Evolutionary conservation across 2,329 filamentous ascomycete species (phyloP).

Genomic region (Xylariaceae sp.): DNA sequence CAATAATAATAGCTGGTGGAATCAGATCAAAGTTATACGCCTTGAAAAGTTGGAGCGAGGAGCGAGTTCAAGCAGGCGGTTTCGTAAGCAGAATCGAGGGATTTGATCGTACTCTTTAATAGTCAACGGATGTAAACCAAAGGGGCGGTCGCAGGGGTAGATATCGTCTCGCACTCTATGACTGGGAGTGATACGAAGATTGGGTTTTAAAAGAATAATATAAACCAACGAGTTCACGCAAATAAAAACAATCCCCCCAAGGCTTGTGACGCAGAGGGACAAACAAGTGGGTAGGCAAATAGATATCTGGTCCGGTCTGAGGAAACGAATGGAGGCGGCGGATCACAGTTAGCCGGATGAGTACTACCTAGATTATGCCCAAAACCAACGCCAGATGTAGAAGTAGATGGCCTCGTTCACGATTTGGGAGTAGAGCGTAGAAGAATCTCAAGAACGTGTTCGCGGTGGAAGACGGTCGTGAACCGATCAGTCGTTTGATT

Average conservation of each 20-base stretch:
- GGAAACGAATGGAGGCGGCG: not conserved
- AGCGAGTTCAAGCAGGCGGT: not conserved
- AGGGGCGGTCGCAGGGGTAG: not conserved
- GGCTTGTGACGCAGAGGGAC: not conserved
- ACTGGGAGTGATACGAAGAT: not conserved
- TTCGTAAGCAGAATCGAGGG: conserved; percentile 10
- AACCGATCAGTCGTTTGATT: not conserved
- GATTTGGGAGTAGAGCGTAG: not conserved
- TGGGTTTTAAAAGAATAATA: not conserved
- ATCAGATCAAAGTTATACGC: not conserved
- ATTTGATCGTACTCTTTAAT: conserved; percentile 2
- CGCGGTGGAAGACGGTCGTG: not conserved
- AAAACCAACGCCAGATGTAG: not conserved
- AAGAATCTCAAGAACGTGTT: not conserved
- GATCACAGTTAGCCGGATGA: not conserved
- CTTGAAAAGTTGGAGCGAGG: not conserved
- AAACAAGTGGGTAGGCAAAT: not conserved
- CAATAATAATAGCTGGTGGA: not conserved
- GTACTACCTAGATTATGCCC: not conserved
- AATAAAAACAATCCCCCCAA: not conserved
- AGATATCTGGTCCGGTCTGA: no score
- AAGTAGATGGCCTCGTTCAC: not conserved
- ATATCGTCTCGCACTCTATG: not conserved
- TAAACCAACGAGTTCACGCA: not conserved
- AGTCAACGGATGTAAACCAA: not conserved